A percentile compares a stretch with the other conserved stretches of the same genome.
Conservation (phyloP, 306 rosid genomes). For the Malus sieversii region DNA sequence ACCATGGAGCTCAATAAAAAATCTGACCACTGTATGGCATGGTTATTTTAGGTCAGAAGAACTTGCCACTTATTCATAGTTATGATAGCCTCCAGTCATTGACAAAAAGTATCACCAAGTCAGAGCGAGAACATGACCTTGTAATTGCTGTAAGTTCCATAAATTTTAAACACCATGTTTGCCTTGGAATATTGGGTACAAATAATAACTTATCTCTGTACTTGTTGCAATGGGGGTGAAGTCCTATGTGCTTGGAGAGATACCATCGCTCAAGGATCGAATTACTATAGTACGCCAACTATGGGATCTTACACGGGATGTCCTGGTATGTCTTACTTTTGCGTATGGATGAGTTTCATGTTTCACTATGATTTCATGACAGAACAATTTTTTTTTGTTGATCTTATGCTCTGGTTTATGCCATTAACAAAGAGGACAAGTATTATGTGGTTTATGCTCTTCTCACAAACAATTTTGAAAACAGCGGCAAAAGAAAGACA, state of each 20-base stretch:
- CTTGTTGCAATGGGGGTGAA: conserved; percentile 39
- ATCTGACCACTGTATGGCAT: conserved; percentile 8
- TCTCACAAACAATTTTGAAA: background rate
- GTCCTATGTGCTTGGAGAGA: conserved; percentile 98
- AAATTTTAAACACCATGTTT: background rate
- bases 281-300: conserved; percentile 87
- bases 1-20: background rate
- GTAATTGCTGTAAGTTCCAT: conserved; percentile 83
- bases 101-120: conserved; percentile 49
- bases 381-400: background rate
- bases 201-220: background rate
- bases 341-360: conserved; percentile 6
- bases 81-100: conserved; percentile 76
- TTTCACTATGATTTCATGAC: background rate
- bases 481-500: background rate
- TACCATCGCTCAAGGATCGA: conserved; percentile 78
- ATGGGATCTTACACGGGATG: conserved; percentile 81
- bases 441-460: background rate
- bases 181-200: conserved; percentile 4
- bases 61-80: conserved; percentile 88
- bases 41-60: conserved; percentile 55
- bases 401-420: background rate
- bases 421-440: background rate
- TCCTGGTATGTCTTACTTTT: conserved; percentile 53
- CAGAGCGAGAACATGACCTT: conserved; percentile 83